These are phyloP conservation scores for Dianthus caryophyllus DNA, from an alignment of 148 eudicot species.

Conservation along the genomic window DNA sequence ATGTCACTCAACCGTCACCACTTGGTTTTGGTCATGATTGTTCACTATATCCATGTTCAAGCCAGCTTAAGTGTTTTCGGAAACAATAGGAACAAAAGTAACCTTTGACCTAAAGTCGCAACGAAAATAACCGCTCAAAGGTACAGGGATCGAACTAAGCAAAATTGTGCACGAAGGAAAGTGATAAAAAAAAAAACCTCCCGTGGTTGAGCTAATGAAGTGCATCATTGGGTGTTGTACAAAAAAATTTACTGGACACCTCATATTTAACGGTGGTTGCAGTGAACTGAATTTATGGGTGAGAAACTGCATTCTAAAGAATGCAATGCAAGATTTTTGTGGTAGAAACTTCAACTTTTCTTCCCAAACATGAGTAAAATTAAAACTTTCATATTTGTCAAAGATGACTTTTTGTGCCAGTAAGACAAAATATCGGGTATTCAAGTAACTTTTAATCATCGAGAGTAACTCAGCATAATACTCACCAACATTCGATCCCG, in stretches of 20 bases:
- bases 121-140: no score
- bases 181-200: no score
- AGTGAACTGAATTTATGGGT: neutral
- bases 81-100: no score
- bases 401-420: neutral
- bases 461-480: neutral
- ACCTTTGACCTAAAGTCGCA: no score
- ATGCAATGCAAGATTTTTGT: neutral
- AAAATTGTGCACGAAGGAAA: no score
- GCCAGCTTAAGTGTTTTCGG: no score
- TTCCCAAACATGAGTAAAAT: neutral
- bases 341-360: neutral
- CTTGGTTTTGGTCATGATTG: neutral
- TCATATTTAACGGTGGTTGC: no score
- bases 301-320: neutral
- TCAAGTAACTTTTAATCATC: neutral
- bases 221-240: neutral
- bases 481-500: slow-evolving; percentile 88
- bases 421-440: neutral
- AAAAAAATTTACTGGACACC: neutral
- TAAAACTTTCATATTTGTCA: neutral
- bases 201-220: no score
- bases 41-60: no score
- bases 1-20: neutral
- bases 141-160: no score